These are phyloP conservation scores for Fraxinus paxiana DNA, from an alignment of 305 asterid genomes.

Conservation along the genomic window DNA sequence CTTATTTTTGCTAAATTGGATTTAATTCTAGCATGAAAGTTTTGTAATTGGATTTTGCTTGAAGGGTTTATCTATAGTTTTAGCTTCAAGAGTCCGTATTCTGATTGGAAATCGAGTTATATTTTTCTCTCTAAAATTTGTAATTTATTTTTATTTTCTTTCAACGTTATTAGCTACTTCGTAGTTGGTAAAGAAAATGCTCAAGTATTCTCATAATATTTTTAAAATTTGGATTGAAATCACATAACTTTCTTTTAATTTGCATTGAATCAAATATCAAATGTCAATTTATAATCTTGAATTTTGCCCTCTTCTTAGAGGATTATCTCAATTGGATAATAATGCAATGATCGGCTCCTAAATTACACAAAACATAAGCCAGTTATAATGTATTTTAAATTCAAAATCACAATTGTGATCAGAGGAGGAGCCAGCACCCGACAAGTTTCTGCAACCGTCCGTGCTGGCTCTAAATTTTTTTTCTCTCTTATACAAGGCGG, in stretches of 20 bases:
- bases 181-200: neutral
- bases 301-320: neutral
- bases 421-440: too few species aligned
- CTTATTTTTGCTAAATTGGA: too few species aligned
- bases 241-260: neutral
- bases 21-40: neutral
- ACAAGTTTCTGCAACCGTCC: too few species aligned
- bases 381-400: neutral
- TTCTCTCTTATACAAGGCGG: too few species aligned
- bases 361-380: neutral
- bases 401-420: neutral
- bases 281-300: neutral
- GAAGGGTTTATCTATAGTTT: neutral
- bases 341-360: conserved; percentile 14
- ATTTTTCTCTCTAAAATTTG: neutral
- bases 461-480: too few species aligned
- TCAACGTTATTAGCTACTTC: neutral
- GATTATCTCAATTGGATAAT: neutral
- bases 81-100: neutral
- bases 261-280: neutral
- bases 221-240: neutral
- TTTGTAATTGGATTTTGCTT: neutral
- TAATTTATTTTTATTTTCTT: neutral
- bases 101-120: neutral
- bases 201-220: neutral